Evolutionary conservation across 1,284 basidiomycete genomes (phyloP), one percentile per base, ranked within the genome.

Genomic region (Phlebopus sp.): DNA sequence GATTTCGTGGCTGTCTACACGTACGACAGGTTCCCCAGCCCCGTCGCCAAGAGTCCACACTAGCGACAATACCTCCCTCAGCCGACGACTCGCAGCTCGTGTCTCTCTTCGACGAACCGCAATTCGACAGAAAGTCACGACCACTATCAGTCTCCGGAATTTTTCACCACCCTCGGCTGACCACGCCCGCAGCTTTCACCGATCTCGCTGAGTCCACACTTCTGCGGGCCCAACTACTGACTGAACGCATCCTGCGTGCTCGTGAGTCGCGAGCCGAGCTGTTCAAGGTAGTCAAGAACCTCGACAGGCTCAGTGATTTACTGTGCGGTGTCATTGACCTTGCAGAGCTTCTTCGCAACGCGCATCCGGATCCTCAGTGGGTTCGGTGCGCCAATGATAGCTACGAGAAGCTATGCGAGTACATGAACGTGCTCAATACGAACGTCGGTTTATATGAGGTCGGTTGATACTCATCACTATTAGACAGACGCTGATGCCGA

Each of bases 381-480:
- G 79, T 91, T 9, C 77, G 81, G 19, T 86, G 86, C 46, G 91
- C 92, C 29, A 92, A 97, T 61, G 75, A 79, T 50, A 89, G 91
- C 36, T 97, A 98, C 68, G 93, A 95, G 69, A 83, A 82, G 50
- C 74, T 98, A 49, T 97, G 93, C 73, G 89, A 93, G 68, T 96
- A 90, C 69, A 98, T 99, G 95, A 98, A 98, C 70, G 85, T 91
- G 34, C 77, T 99, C 51, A 99, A 99, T 69, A 98, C 95, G 14
- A 80, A 97, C 73, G 86, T 88, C n/a, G 92, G 88, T 15, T 73
- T 99, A 36, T 97, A 97, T 61, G 79, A 92, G 72, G 93, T 90
- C 65, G 68, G 82, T 73, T 51, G 23, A 14, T 25, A 7, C 25
- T 27, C 30, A 34, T 46, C 32, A 32, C 30, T 44, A 9, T 15